Evolutionary conservation across 441 rosid species (phyloP), one percentile per base, ranked within the genome.

Genomic region (Gossypium gossypioides): DNA sequence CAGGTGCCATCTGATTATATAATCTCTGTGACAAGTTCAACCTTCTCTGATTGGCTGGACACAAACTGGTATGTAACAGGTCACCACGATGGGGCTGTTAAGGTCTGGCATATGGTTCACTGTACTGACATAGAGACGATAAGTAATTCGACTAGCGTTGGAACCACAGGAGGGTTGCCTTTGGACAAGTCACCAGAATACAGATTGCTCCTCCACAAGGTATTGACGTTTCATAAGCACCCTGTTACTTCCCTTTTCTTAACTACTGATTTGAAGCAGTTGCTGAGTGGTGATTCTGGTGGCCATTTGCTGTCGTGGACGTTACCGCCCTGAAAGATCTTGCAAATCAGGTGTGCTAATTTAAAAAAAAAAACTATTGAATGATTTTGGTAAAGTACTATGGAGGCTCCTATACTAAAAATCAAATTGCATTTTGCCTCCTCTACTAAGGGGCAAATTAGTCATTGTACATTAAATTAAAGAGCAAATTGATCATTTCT

Each of bases 51-150:
- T 82, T 96, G 99, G 99, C 82, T 80, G 78, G 98, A 91, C 79
- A 90, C 93, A 50, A 84, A 82, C 76, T 96, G 98, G 98, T 93
- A 88, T 60, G 96, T 85, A 76, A 93, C 99, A 8, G 99, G 99
- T 68, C 99, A 93, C 80, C 99, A 93, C 81, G 94, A 97, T 80
- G 99, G 99, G 34, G 92, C 99, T 0, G 82, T 96, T 64, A 96
- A 93, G 85, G 87, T 96, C 69, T 96, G 99, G 99, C 87, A 88
- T 72, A 90, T 96, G 98, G 82, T 93, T 69, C 95, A 96, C 83
- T 80, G 80, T 81, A 78, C 97, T 16, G 85, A 77, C 81, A 85
- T 83, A 18, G 85, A 81, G 79, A 85, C 77, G 42, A 73, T 65
- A 65, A 85, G 83, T 79, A 91, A 84, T 76, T 60, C 80, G 2